A percentile compares a stretch with the other conserved stretches of the same genome.
These are phyloP conservation scores for Solanum chmielewskii DNA, from an alignment of 257 asterid genomes.

Conservation along the genomic window DNA sequence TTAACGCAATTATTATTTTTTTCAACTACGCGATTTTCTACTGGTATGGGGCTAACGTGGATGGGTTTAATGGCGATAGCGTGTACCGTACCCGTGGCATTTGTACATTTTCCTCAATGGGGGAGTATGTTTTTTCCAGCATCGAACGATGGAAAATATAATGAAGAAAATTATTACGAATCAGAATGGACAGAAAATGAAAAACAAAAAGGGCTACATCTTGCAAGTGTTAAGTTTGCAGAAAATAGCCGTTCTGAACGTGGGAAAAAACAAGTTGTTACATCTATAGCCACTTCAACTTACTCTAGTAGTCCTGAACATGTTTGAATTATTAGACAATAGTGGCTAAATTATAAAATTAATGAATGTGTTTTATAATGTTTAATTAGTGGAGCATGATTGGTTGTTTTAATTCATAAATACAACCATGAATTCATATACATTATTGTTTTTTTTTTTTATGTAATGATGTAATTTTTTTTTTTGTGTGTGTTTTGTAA, in stretches of 20 bases:
- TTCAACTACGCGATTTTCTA: constrained; percentile 12
- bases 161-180: constrained; percentile 5
- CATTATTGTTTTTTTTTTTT: neutral
- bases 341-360: neutral
- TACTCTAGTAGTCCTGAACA: neutral
- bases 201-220: constrained; percentile 3
- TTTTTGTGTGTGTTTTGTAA: neutral
- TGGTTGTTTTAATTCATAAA: neutral
- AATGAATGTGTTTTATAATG: neutral
- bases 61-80: constrained; percentile 14
- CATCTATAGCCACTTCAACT: neutral
- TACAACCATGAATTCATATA: neutral
- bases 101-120: constrained; percentile 1
- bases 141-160: neutral
- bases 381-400: neutral
- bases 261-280: neutral
- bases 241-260: constrained; percentile 7
- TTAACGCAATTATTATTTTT: constrained; percentile 27
- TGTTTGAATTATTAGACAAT: neutral
- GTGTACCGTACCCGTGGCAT: constrained; percentile 1
- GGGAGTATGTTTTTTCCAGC: constrained; percentile 7
- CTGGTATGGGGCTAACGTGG: constrained; percentile 10
- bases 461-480: neutral
- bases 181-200: constrained; percentile 6
- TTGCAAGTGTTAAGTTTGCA: constrained; percentile 4